Evolutionary conservation across 148 eudicot species (phyloP).

Genomic region (Nyssa sinensis): DNA sequence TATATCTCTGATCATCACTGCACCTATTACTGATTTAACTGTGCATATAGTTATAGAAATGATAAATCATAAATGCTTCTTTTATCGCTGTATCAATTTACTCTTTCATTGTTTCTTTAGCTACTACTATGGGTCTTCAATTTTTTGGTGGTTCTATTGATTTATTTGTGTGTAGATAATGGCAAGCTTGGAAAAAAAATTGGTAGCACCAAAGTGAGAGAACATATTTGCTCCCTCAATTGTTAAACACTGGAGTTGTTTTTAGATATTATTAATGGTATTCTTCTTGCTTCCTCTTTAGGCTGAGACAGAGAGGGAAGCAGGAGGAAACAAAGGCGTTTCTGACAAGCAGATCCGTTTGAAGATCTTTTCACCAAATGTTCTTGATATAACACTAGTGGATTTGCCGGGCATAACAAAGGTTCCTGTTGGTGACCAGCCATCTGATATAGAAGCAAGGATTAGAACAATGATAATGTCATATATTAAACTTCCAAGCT

Average conservation of each 20-base stretch:
- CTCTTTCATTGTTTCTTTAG: neutral
- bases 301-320: conserved; percentile 93
- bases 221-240: neutral
- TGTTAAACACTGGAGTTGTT: neutral
- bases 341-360: conserved; percentile 81
- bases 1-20: neutral
- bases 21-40: neutral
- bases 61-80: neutral
- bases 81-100: neutral
- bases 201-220: too few species aligned
- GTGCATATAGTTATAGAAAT: neutral
- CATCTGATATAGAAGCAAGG: conserved; percentile 83
- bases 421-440: conserved; percentile 98
- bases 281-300: too few species aligned
- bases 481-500: conserved; percentile 61
- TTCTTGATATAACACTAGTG: conserved; percentile 88
- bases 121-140: neutral
- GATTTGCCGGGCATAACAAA: conserved; percentile 91
- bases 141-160: neutral
- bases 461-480: conserved; percentile 93
- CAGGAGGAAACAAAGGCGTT: conserved; percentile 87
- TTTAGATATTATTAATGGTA: neutral
- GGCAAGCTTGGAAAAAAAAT: neutral
- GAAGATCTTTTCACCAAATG: conserved; percentile 85
- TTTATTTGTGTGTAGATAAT: neutral